Evolutionary conservation across 306 rosid genomes (phyloP).

Genomic region (Hylodesmum podocarpum): DNA sequence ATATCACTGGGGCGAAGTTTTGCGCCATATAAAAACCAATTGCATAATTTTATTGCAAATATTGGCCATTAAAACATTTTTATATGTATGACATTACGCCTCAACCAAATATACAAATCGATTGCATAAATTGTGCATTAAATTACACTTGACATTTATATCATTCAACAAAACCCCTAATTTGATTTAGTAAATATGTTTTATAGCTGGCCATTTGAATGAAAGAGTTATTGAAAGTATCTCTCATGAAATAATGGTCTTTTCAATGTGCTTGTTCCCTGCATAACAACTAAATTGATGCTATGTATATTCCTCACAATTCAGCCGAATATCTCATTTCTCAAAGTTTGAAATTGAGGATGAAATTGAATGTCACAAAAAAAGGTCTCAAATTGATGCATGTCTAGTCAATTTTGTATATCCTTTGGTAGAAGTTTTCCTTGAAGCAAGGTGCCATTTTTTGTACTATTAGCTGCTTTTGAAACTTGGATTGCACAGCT

Average conservation of each 20-base stretch:
- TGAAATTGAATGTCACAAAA: conserved; percentile 1
- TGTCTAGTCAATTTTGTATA: background rate
- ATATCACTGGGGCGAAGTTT: background rate
- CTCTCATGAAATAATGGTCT: background rate
- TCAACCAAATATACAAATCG: background rate
- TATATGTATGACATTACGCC: conserved; percentile 1
- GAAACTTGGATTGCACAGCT: background rate
- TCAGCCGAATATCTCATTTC: background rate
- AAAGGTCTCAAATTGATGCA: background rate
- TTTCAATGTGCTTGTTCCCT: background rate
- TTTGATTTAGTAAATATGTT: conserved; percentile 13
- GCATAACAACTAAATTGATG: background rate
- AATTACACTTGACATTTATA: background rate
- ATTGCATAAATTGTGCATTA: background rate
- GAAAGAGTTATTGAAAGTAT: background rate
- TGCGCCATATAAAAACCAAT: background rate
- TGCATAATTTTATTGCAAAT: background rate
- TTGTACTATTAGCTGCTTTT: conserved; percentile 18
- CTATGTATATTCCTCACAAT: background rate
- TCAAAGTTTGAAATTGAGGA: conserved; percentile 15
- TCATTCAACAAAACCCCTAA: background rate
- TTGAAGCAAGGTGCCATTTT: conserved; percentile 8
- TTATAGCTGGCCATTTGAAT: conserved; percentile 11
- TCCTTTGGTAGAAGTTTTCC: background rate
- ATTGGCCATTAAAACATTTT: background rate